These are phyloP conservation scores for Zymoseptoria tritici DNA, from an alignment of 2,329 filamentous ascomycete species.

Conservation along the genomic window DNA sequence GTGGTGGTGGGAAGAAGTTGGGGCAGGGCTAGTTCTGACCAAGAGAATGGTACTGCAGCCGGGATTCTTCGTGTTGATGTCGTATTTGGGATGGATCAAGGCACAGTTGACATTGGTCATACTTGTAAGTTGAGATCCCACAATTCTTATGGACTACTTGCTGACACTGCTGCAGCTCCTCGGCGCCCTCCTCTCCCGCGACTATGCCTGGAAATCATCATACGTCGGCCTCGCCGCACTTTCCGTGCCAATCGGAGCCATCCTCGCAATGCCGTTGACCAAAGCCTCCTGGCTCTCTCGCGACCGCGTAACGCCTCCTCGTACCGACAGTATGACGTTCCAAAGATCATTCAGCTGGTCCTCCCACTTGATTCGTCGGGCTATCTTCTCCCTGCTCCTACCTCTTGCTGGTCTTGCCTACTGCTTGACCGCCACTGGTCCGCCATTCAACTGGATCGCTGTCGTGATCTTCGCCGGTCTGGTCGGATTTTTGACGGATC, in stretches of 20 bases:
- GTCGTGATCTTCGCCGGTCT: constrained; percentile 59
- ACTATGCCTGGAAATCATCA: constrained; percentile 58
- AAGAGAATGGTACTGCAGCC: constrained; percentile 65
- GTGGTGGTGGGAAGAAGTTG: constrained; percentile 72
- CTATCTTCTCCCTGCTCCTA: constrained; percentile 59
- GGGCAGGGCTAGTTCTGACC: constrained; percentile 60
- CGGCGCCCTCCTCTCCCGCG: constrained; percentile 61
- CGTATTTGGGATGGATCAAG: constrained; percentile 75
- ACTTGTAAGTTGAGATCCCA: constrained; percentile 42
- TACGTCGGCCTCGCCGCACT: constrained; percentile 60
- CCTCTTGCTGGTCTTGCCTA: constrained; percentile 62
- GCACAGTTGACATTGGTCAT: constrained; percentile 68
- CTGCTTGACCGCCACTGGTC: constrained; percentile 58
- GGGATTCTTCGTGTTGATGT: constrained; percentile 62
- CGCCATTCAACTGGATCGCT: constrained; percentile 51
- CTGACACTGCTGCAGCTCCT: constrained; percentile 42
- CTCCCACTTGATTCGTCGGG: constrained; percentile 62
- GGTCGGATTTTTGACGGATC: constrained; percentile 63
- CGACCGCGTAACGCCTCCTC: constrained; percentile 50
- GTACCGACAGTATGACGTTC: constrained; percentile 61
- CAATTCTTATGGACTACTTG: not conserved
- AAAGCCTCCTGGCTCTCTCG: constrained; percentile 64
- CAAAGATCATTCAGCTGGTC: constrained; percentile 60
- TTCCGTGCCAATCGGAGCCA: constrained; percentile 59
- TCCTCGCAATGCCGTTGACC: constrained; percentile 64